Evolutionary conservation across 2,329 filamentous ascomycete genomes (phyloP).

Genomic region (Botryotinia calthae): DNA sequence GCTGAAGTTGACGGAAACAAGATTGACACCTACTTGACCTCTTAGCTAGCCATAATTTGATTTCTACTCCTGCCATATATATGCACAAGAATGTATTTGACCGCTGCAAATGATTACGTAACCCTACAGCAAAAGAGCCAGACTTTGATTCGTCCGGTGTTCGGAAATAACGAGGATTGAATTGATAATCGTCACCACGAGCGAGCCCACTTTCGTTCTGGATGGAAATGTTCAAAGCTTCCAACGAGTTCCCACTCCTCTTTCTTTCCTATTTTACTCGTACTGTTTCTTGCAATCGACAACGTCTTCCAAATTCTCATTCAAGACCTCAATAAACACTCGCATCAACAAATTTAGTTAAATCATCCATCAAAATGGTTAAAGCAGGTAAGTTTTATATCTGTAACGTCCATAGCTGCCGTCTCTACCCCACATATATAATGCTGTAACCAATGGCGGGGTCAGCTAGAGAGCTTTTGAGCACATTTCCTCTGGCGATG

Average conservation of each 20-base stretch:
- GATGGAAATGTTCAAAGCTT: constrained; percentile 6
- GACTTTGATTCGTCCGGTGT: neutral
- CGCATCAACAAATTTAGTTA: constrained; percentile 27
- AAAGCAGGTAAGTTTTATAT: constrained; percentile 76
- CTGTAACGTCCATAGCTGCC: constrained; percentile 15
- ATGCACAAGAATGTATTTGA: too few relatives aligned
- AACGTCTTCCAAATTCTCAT: constrained; percentile 3
- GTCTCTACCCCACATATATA: constrained; percentile 18
- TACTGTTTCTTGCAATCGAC: constrained; percentile 7
- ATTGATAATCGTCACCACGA: constrained; percentile 7
- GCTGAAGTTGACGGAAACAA: too few relatives aligned
- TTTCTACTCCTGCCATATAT: too few relatives aligned
- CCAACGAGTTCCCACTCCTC: neutral
- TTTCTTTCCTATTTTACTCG: constrained; percentile 14
- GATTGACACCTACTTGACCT: too few relatives aligned
- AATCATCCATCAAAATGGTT: constrained; percentile 78
- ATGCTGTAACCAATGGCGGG: constrained; percentile 33
- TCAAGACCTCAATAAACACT: neutral
- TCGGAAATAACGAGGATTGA: constrained; percentile 1
- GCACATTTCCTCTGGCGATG: constrained; percentile 49
- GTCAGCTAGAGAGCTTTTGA: constrained; percentile 54
- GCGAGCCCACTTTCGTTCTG: constrained; percentile 14
- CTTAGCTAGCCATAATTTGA: too few relatives aligned
- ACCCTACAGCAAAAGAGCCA: neutral
- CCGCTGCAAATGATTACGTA: neutral